Conservation (phyloP, 192 early-diverging fungal genomes). For the Coemansia sp. region DNA sequence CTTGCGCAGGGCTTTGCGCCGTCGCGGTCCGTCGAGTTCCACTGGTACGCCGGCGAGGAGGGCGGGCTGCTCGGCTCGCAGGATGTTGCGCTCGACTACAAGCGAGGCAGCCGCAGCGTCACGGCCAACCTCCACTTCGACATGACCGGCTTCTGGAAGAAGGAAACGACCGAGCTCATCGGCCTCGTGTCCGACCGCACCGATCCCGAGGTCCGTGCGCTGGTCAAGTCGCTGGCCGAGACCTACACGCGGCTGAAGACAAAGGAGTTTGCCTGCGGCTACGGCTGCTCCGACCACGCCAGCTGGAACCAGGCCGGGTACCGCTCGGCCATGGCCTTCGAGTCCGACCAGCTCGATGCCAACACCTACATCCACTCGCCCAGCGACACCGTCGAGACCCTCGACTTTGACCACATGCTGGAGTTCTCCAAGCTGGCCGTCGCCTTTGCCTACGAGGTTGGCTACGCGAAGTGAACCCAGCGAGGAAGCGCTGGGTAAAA, state of each 20-base stretch:
- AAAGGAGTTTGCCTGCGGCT: conserved; percentile 82
- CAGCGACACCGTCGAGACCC: conserved; percentile 70
- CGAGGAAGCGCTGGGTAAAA: no score
- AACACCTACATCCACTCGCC: conserved; percentile 86
- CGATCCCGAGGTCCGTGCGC: conserved; percentile 58
- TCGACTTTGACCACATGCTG: conserved; percentile 86
- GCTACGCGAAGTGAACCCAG: conserved; percentile 13
- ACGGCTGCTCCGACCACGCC: conserved; percentile 88
- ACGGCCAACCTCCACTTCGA: conserved; percentile 86
- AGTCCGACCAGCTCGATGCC: conserved; percentile 68
- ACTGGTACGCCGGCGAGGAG: conserved; percentile 94
- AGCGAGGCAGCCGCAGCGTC: conserved; percentile 59
- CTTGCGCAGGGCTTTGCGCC: conserved; percentile 70
- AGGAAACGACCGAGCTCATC: conserved; percentile 63
- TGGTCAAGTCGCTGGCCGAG: conserved; percentile 61
- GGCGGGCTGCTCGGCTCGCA: conserved; percentile 88
- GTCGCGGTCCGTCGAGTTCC: conserved; percentile 86
- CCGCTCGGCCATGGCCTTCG: conserved; percentile 82
- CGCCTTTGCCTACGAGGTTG: conserved; percentile 85
- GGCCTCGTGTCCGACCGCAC: conserved; percentile 86
- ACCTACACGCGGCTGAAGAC: conserved; percentile 71
- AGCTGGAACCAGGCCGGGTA: conserved; percentile 89
- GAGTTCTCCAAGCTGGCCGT: conserved; percentile 84
- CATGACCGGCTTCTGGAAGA: conserved; percentile 89
- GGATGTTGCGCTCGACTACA: conserved; percentile 74